Base-by-base conservation (phyloP, 1,284 basidiomycete genomes). In the Sanghuangporus sanghuang region DNA sequence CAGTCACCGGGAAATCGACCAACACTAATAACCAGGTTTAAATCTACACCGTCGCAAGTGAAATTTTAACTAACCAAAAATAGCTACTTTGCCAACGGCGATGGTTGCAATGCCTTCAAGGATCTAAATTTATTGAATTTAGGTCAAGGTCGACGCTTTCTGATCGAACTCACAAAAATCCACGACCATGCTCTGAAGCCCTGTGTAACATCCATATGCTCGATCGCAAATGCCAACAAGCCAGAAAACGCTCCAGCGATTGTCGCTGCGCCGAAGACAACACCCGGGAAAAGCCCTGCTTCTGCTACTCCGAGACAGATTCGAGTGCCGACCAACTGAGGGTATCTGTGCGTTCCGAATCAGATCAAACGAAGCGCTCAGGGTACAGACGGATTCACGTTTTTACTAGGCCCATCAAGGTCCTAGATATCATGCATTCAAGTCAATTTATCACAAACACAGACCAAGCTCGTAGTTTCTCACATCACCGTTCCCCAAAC, bases 211-310 rank as follows among this genome's bases (percentile, higher is more conserved):
- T 69, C 69, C 79, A 81, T 80, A 69, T 75, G 76, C 36, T 74
- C 73, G 59, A 81, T 79, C 0, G 73, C 78, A 63, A 77, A 79
- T 0, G 78, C 78, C 3, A 80, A 71, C 9, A 79, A 69, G 18
- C 77, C 74, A 0, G 71, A 72, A 67, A 75, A 78, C 7, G 77
- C 77, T 59, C 68, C 62, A 21, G 72, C 73, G 8, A 75, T 55
- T 6, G 74, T 74, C 12, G 74, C 73, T 1, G 74, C 76, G 1
- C 76, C 75, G 59, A 73, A 76, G 68, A 82, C 81, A 6, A 87
- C 85, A 18, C 87, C 86, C 6, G 87, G 86, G 69, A 89, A 87
- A 23, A 90, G 72, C 0, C 89, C 89, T 6, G 86, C 84, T 71
- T 91, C 89, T 0, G 86, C 81, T 0, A 89, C 70, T 2, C 89